Evolutionary conservation across 1,139 yeast genomes (phyloP).

Genomic region (Arxiozyma heterogenica): DNA sequence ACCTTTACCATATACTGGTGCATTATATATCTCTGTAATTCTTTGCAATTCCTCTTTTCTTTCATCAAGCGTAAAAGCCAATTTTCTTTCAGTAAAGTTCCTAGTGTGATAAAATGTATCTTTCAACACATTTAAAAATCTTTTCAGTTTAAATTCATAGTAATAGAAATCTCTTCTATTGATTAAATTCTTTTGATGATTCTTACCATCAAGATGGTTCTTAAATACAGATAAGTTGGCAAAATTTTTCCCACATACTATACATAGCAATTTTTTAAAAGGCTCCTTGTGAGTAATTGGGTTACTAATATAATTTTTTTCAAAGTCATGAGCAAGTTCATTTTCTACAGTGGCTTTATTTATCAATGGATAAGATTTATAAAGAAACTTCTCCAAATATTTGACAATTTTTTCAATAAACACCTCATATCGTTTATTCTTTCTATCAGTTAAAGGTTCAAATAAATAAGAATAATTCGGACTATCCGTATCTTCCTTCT

Average conservation of each 20-base stretch:
- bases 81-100: conserved; percentile 54
- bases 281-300: conserved; percentile 11
- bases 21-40: conserved; percentile 34
- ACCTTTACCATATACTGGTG: conserved; percentile 21
- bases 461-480: conserved; percentile 12
- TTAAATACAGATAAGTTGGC: conserved; percentile 56
- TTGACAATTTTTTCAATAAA: conserved; percentile 39
- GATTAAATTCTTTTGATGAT: conserved; percentile 49
- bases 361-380: conserved; percentile 44
- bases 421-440: conserved; percentile 32
- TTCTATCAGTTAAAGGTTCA: conserved; percentile 28
- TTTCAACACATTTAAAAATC: conserved; percentile 12
- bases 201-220: conserved; percentile 67
- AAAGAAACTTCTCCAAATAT: conserved; percentile 42
- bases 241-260: conserved; percentile 56
- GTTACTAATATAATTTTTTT: conserved; percentile 22
- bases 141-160: conserved; percentile 22
- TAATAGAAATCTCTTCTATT: conserved; percentile 12
- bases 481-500: conserved; percentile 11
- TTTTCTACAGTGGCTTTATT: conserved; percentile 33
- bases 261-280: conserved; percentile 44
- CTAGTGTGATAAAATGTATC: conserved; percentile 38
- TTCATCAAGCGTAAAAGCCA: conserved; percentile 46
- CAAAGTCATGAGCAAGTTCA: conserved; percentile 33
- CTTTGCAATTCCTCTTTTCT: conserved; percentile 49